Percentiles rank a stretch among this genome's conserved stretches.
Evolutionary conservation across 2,329 filamentous ascomycete species (phyloP).

Genomic region (Colletotrichum viniferum): DNA sequence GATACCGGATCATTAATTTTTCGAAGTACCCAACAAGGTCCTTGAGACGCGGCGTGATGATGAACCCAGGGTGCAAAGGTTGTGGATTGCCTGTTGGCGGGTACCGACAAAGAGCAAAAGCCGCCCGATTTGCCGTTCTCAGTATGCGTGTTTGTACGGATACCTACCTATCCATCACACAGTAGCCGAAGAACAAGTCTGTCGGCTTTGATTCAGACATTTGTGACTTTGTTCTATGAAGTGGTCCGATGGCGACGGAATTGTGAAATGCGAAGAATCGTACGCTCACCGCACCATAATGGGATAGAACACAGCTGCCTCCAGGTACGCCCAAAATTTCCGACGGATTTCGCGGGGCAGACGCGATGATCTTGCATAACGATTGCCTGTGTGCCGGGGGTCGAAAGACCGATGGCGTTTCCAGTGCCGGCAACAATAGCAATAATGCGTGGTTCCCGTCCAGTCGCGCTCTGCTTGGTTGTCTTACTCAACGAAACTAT

Average conservation of each 20-base stretch:
- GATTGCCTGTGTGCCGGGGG: neutral
- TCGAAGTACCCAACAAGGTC: neutral
- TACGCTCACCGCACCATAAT: slow-evolving; percentile 9
- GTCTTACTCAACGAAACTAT: slow-evolving; percentile 1
- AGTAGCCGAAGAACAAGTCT: neutral
- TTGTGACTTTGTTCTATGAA: neutral
- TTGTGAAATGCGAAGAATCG: slow-evolving; percentile 4
- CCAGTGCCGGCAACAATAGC: neutral
- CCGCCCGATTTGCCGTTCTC: neutral
- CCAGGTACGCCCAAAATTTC: neutral
- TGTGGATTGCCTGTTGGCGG: neutral
- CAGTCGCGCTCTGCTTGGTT: neutral
- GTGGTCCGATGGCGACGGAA: neutral
- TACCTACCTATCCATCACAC: neutral
- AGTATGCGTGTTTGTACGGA: neutral
- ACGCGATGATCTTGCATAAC: slow-evolving; percentile 20
- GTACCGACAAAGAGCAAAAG: neutral
- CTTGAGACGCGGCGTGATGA: neutral
- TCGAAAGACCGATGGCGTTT: neutral
- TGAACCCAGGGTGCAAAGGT: neutral
- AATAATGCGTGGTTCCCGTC: neutral
- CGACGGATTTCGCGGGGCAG: slow-evolving; percentile 16
- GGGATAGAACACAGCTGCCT: neutral
- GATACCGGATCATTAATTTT: neutral
- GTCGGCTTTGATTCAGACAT: neutral